A percentile compares a stretch with the other conserved stretches of the same genome.
These are phyloP conservation scores for Cladosporium sp. DNA, from an alignment of 2,329 filamentous ascomycete species.

Conservation along the genomic window DNA sequence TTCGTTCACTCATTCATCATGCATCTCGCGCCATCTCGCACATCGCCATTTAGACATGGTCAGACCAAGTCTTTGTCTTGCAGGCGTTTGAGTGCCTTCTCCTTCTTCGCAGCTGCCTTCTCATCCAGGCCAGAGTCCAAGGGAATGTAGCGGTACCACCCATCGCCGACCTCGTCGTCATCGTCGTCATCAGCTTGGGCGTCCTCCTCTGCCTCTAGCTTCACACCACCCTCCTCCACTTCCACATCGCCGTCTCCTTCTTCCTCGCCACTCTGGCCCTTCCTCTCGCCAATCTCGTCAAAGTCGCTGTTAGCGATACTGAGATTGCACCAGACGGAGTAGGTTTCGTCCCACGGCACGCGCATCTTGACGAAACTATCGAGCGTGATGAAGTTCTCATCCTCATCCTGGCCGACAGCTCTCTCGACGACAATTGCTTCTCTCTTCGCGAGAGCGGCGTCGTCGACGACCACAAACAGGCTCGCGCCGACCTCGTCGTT, in stretches of 20 bases:
- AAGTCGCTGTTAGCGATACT: neutral
- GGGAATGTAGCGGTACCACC: neutral
- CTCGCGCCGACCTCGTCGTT: neutral
- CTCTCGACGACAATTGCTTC: conserved; percentile 13
- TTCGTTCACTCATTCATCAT: no score
- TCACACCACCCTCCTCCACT: neutral
- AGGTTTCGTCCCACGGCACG: conserved; percentile 14
- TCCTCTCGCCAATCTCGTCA: neutral
- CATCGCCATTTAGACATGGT: neutral
- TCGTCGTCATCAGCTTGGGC: neutral
- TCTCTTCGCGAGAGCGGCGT: conserved; percentile 5
- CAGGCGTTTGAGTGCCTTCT: neutral
- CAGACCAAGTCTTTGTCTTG: neutral
- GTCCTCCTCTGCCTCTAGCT: no score
- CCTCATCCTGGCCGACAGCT: conserved; percentile 1
- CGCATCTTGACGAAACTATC: conserved; percentile 14
- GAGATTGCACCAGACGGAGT: conserved; percentile 17
- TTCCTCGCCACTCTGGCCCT: neutral
- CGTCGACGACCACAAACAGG: conserved; percentile 15
- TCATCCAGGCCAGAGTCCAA: neutral
- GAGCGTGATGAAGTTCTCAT: neutral
- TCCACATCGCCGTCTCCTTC: neutral
- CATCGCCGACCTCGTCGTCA: neutral
- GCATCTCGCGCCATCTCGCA: no score
- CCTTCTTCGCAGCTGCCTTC: neutral